Evolutionary conservation across 2,329 filamentous ascomycete species (phyloP).

Genomic region (Zymoseptoria passerinii): DNA sequence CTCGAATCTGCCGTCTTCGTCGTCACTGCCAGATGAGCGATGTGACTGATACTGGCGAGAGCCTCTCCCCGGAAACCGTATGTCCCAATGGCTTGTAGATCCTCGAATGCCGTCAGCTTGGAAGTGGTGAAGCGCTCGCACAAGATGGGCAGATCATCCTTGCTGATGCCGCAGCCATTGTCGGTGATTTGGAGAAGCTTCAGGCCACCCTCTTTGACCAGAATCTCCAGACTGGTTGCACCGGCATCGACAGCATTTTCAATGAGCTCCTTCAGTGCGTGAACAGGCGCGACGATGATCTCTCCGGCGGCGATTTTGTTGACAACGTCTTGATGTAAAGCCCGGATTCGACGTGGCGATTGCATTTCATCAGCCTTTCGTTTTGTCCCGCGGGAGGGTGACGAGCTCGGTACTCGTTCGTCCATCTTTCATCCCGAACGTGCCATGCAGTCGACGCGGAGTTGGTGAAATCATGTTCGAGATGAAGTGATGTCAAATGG

Average conservation of each 20-base stretch:
- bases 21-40: slow-evolving; percentile 89
- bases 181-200: slow-evolving; percentile 96
- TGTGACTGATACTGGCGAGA: slow-evolving; percentile 94
- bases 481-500: background rate
- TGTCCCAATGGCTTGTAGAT: slow-evolving; percentile 79
- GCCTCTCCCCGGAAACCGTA: slow-evolving; percentile 98
- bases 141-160: slow-evolving; percentile 81
- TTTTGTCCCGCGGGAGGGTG: slow-evolving; percentile 26
- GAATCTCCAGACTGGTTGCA: slow-evolving; percentile 77
- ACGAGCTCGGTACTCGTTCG: background rate
- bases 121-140: slow-evolving; percentile 97
- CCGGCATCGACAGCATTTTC: slow-evolving; percentile 98
- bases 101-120: slow-evolving; percentile 88
- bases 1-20: slow-evolving; percentile 84
- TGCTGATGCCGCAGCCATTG: slow-evolving; percentile 91
- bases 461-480: background rate
- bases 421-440: background rate
- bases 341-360: slow-evolving; percentile 51
- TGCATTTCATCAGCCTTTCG: slow-evolving; percentile 29
- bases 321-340: slow-evolving; percentile 83
- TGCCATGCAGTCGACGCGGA: background rate
- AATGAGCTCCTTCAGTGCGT: slow-evolving; percentile 91
- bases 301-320: slow-evolving; percentile 98
- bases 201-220: slow-evolving; percentile 89
- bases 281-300: slow-evolving; percentile 94